These are phyloP conservation scores for Garcia nutans DNA, from an alignment of 345 rosid genomes.

Conservation along the genomic window DNA sequence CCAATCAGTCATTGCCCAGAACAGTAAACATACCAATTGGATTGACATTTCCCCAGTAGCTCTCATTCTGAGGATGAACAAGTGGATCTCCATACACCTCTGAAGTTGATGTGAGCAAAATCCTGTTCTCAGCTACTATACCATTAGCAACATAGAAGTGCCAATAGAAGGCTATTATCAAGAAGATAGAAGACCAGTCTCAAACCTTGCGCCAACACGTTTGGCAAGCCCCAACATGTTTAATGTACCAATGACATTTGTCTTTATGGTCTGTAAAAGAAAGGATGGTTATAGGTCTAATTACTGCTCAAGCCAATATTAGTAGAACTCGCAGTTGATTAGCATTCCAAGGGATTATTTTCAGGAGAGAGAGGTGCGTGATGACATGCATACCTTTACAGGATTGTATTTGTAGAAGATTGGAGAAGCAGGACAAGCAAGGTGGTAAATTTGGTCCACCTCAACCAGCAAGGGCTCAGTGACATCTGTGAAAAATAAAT, in stretches of 20 bases:
- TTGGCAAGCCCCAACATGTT: slow-evolving; percentile 99
- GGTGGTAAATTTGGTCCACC: slow-evolving; percentile 96
- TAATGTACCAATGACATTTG: slow-evolving; percentile 95
- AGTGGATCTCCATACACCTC: slow-evolving; percentile 98
- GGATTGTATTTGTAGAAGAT: slow-evolving; percentile 94
- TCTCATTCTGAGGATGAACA: slow-evolving; percentile 89
- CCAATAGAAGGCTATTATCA: no score
- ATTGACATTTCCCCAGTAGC: slow-evolving; percentile 96
- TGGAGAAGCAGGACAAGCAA: slow-evolving; percentile 98
- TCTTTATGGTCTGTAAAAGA: slow-evolving; percentile 74
- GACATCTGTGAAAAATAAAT: slow-evolving; percentile 51
- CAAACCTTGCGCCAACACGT: slow-evolving; percentile 94
- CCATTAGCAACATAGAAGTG: no score
- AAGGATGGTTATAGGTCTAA: background rate
- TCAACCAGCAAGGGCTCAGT: slow-evolving; percentile 83
- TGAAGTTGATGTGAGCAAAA: slow-evolving; percentile 92
- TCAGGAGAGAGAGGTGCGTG: no score
- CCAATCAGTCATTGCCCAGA: background rate
- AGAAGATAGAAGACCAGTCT: no score
- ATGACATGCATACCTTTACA: slow-evolving; percentile 66
- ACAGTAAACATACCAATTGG: slow-evolving; percentile 65
- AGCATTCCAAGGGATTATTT: background rate
- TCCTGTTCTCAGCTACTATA: slow-evolving; percentile 40
- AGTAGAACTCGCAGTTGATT: background rate
- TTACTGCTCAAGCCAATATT: background rate